Evolutionary conservation across 345 rosid genomes (phyloP), one percentile per base, ranked within the genome.

Genomic region (Moringa oleifera): DNA sequence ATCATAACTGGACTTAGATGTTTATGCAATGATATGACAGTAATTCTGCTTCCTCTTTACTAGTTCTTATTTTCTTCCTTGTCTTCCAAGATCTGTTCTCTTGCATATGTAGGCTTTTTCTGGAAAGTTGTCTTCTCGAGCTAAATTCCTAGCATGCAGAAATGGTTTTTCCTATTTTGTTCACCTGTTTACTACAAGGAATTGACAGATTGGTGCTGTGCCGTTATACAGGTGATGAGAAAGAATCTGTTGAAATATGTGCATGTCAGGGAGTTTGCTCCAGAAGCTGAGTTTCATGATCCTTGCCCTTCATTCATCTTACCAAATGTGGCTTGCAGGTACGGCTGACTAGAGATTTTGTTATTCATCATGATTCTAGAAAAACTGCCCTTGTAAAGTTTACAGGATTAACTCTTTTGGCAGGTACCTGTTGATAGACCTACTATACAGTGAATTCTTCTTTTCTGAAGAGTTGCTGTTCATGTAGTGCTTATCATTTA

Each of bases 301-400:
- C 81, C 86, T 45, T 80, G 80, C 55, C 82, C 84, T 47, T 85
- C 91, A 59, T 91, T 86, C 63, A 70, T 83, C 75, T 72, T 87
- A 55, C 91, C 97, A 19, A 87, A 84, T 61, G 93, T 92, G 57
- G 83, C 87, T 70, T 89, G 95, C 97, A 89, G 96, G 95, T 88
- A 77, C 60, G 12, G 13, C 47, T 41, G 47, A 41, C 47, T 41
- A 16, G 47, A 41, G 12, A 41, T 15, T 9, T 41, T 5, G 12
- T 41, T 41, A 15, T 4, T 33, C 11, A 33, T 33, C 37, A 33
- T 33, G 8, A 28, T 28, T 28, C 33, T 28, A 28, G 33, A 28
- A 28, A 28, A 28, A 28, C 33, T 28, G 33, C 33, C 3, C 33
- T 28, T 3, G 33, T 28, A 28, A 28, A 2, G 3, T 28, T 28